Evolutionary conservation across 108 stramenopile species (phyloP).

Genomic region (Fragilariopsis cylindrus): DNA sequence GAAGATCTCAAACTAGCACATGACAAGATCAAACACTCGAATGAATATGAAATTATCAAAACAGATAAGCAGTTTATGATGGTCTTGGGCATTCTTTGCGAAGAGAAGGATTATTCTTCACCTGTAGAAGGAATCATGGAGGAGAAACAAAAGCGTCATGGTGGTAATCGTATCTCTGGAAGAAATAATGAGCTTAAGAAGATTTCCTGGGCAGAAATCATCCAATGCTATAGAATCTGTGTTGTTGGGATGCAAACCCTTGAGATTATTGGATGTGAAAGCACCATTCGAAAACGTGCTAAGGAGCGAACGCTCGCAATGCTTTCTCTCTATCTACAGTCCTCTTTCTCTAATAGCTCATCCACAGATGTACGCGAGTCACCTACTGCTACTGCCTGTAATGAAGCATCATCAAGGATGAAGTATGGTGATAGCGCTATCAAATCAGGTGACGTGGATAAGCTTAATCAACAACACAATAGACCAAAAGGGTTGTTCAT

Average conservation of each 20-base stretch:
- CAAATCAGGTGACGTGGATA: neutral
- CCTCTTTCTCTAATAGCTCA: neutral
- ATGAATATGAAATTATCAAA: conserved; percentile 24
- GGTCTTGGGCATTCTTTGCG: conserved; percentile 31
- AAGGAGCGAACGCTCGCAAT: conserved; percentile 39
- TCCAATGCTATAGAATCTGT: conserved; percentile 63
- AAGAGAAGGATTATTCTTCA: neutral
- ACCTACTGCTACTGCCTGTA: neutral
- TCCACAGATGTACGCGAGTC: neutral
- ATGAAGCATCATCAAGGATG: conserved; percentile 1
- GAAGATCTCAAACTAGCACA: conserved; percentile 31
- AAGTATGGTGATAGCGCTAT: neutral
- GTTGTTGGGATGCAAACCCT: conserved; percentile 71
- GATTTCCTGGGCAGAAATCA: conserved; percentile 65
- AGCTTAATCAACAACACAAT: neutral
- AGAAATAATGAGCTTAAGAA: conserved; percentile 17
- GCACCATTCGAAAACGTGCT: conserved; percentile 29
- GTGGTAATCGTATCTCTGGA: neutral
- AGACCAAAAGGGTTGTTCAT: neutral
- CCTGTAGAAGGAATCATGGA: neutral
- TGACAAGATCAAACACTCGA: conserved; percentile 22
- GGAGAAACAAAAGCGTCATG: conserved; percentile 2
- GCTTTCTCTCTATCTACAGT: conserved; percentile 34
- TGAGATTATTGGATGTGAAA: conserved; percentile 25
- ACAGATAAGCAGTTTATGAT: conserved; percentile 55